Percentiles rank a stretch among this genome's conserved stretches.
These are phyloP conservation scores for Cyberlindnera xishuangbannaensis DNA, from an alignment of 805 yeast genomes.

Conservation along the genomic window DNA sequence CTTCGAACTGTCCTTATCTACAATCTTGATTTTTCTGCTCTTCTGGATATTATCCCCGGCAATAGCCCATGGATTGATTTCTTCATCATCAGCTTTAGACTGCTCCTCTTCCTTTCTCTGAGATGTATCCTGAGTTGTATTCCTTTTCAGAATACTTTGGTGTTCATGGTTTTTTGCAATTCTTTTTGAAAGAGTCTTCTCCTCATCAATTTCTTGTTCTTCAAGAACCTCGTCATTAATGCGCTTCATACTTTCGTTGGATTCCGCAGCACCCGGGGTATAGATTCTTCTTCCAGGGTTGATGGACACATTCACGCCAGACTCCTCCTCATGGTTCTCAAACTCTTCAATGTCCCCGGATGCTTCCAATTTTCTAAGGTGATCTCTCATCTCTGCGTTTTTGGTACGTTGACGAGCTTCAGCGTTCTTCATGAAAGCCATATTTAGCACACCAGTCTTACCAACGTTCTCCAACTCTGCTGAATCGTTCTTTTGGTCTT, in stretches of 20 bases:
- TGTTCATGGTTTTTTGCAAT: constrained; percentile 27
- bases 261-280: constrained; percentile 44
- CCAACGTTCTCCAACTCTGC: constrained; percentile 46
- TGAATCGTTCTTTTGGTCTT: constrained; percentile 34
- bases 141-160: too few relatives aligned
- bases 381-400: constrained; percentile 48
- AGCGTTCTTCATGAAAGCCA: constrained; percentile 95
- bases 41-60: constrained; percentile 28
- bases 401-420: constrained; percentile 59
- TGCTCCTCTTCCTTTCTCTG: background rate
- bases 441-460: constrained; percentile 81
- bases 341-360: constrained; percentile 39
- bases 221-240: constrained; percentile 31
- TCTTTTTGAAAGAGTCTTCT: constrained; percentile 39
- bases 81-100: constrained; percentile 13
- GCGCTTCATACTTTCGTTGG: constrained; percentile 29
- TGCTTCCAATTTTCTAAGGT: constrained; percentile 43
- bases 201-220: constrained; percentile 47
- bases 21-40: constrained; percentile 40
- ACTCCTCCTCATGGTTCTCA: constrained; percentile 29
- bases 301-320: constrained; percentile 42
- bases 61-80: constrained; percentile 47
- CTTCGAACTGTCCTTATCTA: constrained; percentile 46
- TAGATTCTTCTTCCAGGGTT: constrained; percentile 81
- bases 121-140: constrained; percentile 5